Percentiles rank a stretch among this genome's conserved stretches.
Conservation (phyloP, 352 stramenopile genomes). For the Aphanomyces invadans region DNA sequence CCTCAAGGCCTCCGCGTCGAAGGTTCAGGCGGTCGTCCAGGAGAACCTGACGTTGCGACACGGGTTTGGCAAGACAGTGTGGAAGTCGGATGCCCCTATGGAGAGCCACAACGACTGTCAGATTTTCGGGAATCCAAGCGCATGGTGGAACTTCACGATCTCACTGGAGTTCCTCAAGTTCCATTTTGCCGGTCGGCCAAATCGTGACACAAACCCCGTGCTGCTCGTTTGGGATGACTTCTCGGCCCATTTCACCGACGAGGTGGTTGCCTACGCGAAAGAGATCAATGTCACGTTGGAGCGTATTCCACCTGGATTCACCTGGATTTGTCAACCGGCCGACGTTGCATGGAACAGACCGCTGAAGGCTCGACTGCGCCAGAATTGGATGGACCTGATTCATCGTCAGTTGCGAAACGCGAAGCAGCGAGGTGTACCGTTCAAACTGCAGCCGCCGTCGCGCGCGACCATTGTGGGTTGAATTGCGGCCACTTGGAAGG, state of each 20-base stretch:
- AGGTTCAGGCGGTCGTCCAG: not conserved
- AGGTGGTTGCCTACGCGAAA: constrained; percentile 14
- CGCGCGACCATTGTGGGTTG: not conserved
- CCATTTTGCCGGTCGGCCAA: constrained; percentile 15
- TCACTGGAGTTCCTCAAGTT: constrained; percentile 24
- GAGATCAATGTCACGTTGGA: not conserved
- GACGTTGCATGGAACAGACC: constrained; percentile 28
- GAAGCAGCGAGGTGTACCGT: not conserved
- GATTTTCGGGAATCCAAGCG: constrained; percentile 11
- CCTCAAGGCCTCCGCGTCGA: constrained; percentile 22
- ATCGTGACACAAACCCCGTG: constrained; percentile 15
- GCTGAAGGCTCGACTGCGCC: constrained; percentile 19
- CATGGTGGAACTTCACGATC: constrained; percentile 25
- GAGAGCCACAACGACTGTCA: not conserved
- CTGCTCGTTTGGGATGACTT: constrained; percentile 30
- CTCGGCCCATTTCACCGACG: constrained; percentile 26
- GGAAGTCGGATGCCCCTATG: constrained; percentile 22
- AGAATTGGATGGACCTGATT: constrained; percentile 13
- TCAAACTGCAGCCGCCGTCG: not conserved
- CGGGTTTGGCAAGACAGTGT: constrained; percentile 27
- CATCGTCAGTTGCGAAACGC: not conserved
- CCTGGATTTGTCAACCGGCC: constrained; percentile 24
- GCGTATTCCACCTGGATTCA: constrained; percentile 14
- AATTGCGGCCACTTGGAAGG: not conserved
- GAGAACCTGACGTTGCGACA: constrained; percentile 24